Evolutionary conservation across 305 asterid species (phyloP).

Genomic region (Plantago rigida): DNA sequence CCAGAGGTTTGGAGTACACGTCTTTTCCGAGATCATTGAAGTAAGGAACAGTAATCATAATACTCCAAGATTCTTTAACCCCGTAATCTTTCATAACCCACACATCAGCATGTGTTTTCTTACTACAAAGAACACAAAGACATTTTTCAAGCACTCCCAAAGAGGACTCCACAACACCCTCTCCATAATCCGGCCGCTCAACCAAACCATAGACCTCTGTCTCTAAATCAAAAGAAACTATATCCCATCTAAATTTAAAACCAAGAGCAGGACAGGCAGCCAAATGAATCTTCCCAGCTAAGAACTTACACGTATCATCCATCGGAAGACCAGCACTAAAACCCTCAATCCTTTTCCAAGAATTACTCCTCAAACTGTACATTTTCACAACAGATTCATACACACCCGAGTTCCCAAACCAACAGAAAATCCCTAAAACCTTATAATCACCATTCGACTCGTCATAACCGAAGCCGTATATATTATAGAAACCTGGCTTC

Average conservation of each 20-base stretch:
- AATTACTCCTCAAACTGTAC: constrained; percentile 35
- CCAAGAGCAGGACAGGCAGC: constrained; percentile 18
- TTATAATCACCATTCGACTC: constrained; percentile 43
- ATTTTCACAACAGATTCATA: constrained; percentile 30
- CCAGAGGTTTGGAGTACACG: constrained; percentile 25
- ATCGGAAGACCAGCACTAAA: constrained; percentile 32
- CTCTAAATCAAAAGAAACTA: constrained; percentile 41
- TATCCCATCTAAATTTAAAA: constrained; percentile 24
- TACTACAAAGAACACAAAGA: constrained; percentile 32
- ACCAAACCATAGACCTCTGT: constrained; percentile 38
- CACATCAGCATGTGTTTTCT: constrained; percentile 18
- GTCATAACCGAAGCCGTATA: constrained; percentile 42
- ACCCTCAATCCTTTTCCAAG: constrained; percentile 39
- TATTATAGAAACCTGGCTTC: constrained; percentile 22
- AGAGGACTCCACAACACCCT: constrained; percentile 12
- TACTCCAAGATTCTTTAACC: constrained; percentile 45
- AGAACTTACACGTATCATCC: constrained; percentile 36
- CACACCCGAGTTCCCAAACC: constrained; percentile 12
- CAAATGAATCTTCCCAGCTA: constrained; percentile 50
- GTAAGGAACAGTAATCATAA: constrained; percentile 35
- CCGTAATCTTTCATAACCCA: constrained; percentile 59
- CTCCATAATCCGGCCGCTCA: constrained; percentile 37
- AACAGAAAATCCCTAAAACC: constrained; percentile 37
- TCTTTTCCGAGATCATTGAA: constrained; percentile 5
- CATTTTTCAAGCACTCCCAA: constrained; percentile 41